Base-by-base conservation (phyloP, 2,329 filamentous ascomycete genomes). In the Podosphaera aphanis region DNA sequence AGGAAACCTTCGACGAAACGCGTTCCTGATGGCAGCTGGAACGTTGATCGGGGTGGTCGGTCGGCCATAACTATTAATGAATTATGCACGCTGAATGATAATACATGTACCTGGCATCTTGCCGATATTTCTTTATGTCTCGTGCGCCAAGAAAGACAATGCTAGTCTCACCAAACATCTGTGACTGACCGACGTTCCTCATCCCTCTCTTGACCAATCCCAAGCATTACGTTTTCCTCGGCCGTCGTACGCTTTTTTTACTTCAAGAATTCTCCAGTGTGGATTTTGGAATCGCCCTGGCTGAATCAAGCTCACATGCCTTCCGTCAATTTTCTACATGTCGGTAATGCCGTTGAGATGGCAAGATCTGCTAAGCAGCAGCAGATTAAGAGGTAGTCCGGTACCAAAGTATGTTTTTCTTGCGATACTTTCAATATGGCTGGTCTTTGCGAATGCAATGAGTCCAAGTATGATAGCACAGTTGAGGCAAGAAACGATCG, bases 401-500 rank as follows among this genome's bases (percentile, higher is more conserved):
- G 47, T 23, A 29, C 47, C 50, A 51, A 48, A 45, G 56, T 58
- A 56, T 52, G 48, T 54, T 20, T 41, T 55, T 19, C 43, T 57
- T 2, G 43, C 48, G 5, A 33, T 55, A 19, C 50, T 49, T 23
- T 45, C 49, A 37, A 44, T 54, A 53, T 59, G 56, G 50, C 47
- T 57, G 43, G 50, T 44, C 6, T 21, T 51, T 16, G 51, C 49
- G 42, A 51, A 48, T 49, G 59, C 57, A 31, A 77, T 79, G 73
- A 66, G 66, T 36, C 62, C 67, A n/a, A 65, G 64, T 48, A 67
- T 65, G 54, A 64, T 77, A 48, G 65, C 66, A 43, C 63, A 69
- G 53, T 60, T 79, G 55, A 68, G 74, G 45, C 66, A 65, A 51
- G 69, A 75, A 48, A 76, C 74, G 10, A 71, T 76, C 48, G 70